Base-by-base conservation (phyloP, 805 yeast genomes). In the Suhomyces sp. region DNA sequence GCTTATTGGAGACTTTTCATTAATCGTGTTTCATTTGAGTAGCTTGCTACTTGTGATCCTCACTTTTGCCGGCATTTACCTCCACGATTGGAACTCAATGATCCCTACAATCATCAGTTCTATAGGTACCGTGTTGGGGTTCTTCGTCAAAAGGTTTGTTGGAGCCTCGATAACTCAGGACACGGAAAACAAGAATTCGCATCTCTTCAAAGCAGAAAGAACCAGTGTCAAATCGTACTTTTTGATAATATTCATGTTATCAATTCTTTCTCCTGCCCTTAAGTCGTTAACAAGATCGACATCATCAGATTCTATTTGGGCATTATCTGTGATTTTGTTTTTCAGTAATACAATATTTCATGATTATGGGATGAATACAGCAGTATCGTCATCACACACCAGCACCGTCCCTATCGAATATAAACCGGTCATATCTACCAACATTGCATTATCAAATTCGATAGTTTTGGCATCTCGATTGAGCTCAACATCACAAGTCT, bases 251-350 rank as follows among this genome's bases (percentile, higher is more conserved):
- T 74, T 90, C 39, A 75, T 85, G 3, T 64, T 90, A 25, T 65
- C 88, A 26, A 80, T 93, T 1, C 67, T 91, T 27, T 84, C 97
- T 0, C 98, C 98, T 0, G 91, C 93, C 1, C 71, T 93, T 32
- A 83, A 86, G 47, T 88, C 96, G 0, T 69, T 93, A 27, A 88
- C 96, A 0, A 78, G 80, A 49, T 83, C 96, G 0, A 88, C 96
- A 0, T 79, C 96, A 0, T 83, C 93, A 0, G 98, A 93, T 63
- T 87, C 96, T 11, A 88, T 93, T 40, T 91, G 98, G 97, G 88
- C 95, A 0, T 60, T 93, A 4, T 77, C 95, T 6, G 79, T 82
- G 30, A 83, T 96, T 80, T 65, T 93, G 11, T 79, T 85, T 20
- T 47, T 87, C 8, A 63, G 80, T 28, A 88, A 88, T 49, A 63